Evolutionary conservation across 1,139 yeast species (phyloP), one percentile per base, ranked within the genome.

Genomic region (Pichia sp.): DNA sequence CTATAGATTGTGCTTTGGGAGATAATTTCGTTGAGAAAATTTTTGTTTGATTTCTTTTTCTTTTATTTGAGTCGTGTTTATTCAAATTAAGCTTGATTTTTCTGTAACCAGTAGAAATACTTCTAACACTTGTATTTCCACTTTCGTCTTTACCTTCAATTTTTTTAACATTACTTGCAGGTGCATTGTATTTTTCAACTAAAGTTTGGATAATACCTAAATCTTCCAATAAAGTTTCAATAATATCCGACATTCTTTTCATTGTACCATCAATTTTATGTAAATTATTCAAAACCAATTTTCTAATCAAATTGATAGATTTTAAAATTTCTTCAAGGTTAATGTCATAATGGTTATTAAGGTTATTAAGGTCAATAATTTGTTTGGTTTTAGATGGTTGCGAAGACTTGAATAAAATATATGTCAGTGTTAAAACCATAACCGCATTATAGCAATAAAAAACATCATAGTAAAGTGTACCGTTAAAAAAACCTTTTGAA

Each of bases 371-470:
- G 43, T 63, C 63, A 32, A 59, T 51, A 26, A 55, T 44, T 31
- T 51, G 49, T 19, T 48, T 54, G 1, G 35, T 33, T 18, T 47
- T 46, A 7, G 41, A 45, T 13, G 49, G 21, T 4, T 47, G 48
- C n/a, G 58, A 50, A 6, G 51, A 43, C n/a, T 59, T 53, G 44
- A 64, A 60, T 23, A 65, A 48, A n/a, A 67, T 54, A 41, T 63
- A 65, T 18, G 68, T 59, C 38, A 66, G 55, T 16, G 68, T 59
- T 36, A 68, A 48, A 0, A 62, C 62, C 61, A 69, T 57, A 2
- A 63, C 60, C 1, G 70, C 64, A 42, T 62, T 62, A 44, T 69
- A 69, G 5, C 65, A 66, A 48, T 62, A 62, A 50, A 65, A 65
- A 30, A 67, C 62, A 43, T 69, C 73, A 32, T 59, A 58, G 31